Conservation (phyloP, 192 early-diverging fungal species). For the Entomortierella beljakovae region DNA sequence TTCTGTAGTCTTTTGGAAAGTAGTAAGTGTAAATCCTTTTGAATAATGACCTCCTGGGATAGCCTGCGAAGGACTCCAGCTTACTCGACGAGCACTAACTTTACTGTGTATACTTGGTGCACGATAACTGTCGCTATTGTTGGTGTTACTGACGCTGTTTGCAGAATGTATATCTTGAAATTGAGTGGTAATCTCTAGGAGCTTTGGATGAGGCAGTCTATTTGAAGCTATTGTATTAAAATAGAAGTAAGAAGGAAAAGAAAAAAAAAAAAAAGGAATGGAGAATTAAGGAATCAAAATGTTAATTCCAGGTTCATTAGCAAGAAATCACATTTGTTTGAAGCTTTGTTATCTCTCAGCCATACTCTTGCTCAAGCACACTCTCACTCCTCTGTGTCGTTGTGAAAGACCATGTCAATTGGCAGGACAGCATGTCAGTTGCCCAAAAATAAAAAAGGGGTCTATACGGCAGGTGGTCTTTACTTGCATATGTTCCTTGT, state of each 20-base stretch:
- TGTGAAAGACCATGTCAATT: neutral
- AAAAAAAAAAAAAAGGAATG: neutral
- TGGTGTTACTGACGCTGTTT: neutral
- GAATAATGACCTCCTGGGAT: slow-evolving; percentile 46
- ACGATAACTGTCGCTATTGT: neutral
- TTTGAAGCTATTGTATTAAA: neutral
- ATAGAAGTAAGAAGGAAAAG: neutral
- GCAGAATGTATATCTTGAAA: neutral
- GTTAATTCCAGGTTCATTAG: neutral
- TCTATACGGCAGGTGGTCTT: slow-evolving; percentile 21
- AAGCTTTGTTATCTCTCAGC: too few species aligned
- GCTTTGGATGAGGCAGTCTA: neutral
- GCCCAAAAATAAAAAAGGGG: slow-evolving; percentile 41
- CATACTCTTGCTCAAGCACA: neutral
- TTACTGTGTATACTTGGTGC: neutral
- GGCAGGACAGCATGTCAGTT: slow-evolving; percentile 26
- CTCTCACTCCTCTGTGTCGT: slow-evolving; percentile 6
- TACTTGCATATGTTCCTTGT: neutral
- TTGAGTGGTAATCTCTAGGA: slow-evolving; percentile 19
- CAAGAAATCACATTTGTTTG: too few species aligned
- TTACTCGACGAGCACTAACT: slow-evolving; percentile 13
- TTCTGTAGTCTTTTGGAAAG: slow-evolving; percentile 16
- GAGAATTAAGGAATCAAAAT: neutral
- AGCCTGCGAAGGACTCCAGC: slow-evolving; percentile 49
- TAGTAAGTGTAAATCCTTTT: slow-evolving; percentile 51